Evolutionary conservation across 805 yeast genomes (phyloP).

Genomic region (Starmerella bombicola): DNA sequence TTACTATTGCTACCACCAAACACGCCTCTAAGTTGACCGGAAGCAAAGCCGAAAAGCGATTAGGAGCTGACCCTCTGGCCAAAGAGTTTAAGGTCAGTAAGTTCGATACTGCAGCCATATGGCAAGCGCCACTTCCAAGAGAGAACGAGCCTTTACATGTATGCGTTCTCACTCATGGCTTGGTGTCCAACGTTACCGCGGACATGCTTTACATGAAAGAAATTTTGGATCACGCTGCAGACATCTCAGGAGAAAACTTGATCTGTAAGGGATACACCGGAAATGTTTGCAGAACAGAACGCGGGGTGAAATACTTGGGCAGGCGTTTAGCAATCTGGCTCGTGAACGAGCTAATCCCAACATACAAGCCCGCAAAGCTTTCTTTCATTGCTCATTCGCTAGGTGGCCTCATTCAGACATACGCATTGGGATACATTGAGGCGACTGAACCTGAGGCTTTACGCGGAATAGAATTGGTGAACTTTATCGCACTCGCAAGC

Average conservation of each 20-base stretch:
- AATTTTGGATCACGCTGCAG: slow-evolving; percentile 44
- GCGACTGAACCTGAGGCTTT: slow-evolving; percentile 57
- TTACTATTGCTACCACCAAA: slow-evolving; percentile 37
- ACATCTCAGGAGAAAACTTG: slow-evolving; percentile 43
- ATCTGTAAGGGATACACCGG: slow-evolving; percentile 73
- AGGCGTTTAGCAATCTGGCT: slow-evolving; percentile 65
- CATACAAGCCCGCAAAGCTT: slow-evolving; percentile 41
- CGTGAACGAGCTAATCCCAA: slow-evolving; percentile 40
- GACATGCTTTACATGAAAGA: slow-evolving; percentile 86
- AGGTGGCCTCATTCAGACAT: slow-evolving; percentile 86
- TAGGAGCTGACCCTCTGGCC: slow-evolving; percentile 1
- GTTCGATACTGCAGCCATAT: slow-evolving; percentile 52
- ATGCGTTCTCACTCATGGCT: slow-evolving; percentile 80
- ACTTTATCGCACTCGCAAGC: slow-evolving; percentile 72
- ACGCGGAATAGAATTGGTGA: slow-evolving; percentile 50
- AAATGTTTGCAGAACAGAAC: slow-evolving; percentile 77
- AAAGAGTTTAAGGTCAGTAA: slow-evolving; percentile 26
- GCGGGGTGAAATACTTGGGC: slow-evolving; percentile 79
- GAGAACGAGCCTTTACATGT: slow-evolving; percentile 56
- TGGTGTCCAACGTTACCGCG: slow-evolving; percentile 79
- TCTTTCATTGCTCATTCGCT: slow-evolving; percentile 89
- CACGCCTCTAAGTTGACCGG: slow-evolving; percentile 18
- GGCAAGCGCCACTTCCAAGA: slow-evolving; percentile 55
- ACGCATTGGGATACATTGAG: slow-evolving; percentile 71
- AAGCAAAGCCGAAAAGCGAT: slow-evolving; percentile 3